phyloP scores from a whole-genome alignment of 306 rosid species.

The Corylus avellana region DNA sequence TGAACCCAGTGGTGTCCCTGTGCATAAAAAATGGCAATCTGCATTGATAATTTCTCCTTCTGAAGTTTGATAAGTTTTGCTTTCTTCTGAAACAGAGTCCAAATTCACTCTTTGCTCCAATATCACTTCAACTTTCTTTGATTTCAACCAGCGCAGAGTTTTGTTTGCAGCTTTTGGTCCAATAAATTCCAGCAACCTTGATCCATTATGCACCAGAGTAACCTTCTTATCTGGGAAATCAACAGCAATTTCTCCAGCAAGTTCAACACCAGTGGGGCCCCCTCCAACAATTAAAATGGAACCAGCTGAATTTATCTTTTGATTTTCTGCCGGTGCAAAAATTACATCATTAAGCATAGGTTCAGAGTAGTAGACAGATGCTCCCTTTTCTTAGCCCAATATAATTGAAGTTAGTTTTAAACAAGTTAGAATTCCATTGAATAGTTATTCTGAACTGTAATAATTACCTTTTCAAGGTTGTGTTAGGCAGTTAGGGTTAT shows the following conservation, averaged over 20 bases:
- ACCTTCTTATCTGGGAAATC: slow-evolving; percentile 68
- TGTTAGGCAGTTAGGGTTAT: not conserved
- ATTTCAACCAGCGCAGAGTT: slow-evolving; percentile 55
- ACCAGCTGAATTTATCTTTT: slow-evolving; percentile 57
- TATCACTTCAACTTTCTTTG: slow-evolving; percentile 62
- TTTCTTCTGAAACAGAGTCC: slow-evolving; percentile 31
- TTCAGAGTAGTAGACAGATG: slow-evolving; percentile 12
- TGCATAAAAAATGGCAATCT: slow-evolving; percentile 69
- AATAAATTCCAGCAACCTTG: slow-evolving; percentile 72
- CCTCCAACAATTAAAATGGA: slow-evolving; percentile 87
- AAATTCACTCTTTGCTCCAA: slow-evolving; percentile 52
- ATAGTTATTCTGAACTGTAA: not conserved
- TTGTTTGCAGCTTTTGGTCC: slow-evolving; percentile 67
- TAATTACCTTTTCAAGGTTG: not conserved
- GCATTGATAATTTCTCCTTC: slow-evolving; percentile 58
- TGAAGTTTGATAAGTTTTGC: slow-evolving; percentile 50
- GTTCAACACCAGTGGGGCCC: slow-evolving; percentile 90
- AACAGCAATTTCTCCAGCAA: slow-evolving; percentile 77
- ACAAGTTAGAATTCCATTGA: not conserved
- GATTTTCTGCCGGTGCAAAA: slow-evolving; percentile 51
- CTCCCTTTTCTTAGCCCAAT: slow-evolving; percentile 13
- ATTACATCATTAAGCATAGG: slow-evolving; percentile 16
- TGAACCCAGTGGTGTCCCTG: slow-evolving; percentile 49
- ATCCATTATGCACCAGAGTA: slow-evolving; percentile 65
- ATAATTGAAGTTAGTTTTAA: slow-evolving; percentile 12